Percentiles rank a stretch among this genome's conserved stretches.
Conservation (phyloP, 441 rosid species). For the Syzygium syzygioides region DNA sequence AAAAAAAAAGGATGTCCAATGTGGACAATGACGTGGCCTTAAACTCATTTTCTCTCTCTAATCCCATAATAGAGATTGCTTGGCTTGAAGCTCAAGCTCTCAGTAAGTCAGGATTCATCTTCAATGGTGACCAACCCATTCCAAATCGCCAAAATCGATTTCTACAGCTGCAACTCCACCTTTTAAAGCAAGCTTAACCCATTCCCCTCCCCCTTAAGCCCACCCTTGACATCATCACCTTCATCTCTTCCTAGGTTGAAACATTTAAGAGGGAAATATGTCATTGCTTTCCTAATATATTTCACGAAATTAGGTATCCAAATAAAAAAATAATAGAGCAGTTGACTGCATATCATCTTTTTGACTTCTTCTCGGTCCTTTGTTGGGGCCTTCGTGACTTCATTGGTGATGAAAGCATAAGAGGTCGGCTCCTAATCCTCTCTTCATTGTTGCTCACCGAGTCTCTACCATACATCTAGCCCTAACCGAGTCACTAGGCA, state of each 20-base stretch:
- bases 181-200: neutral
- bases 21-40: neutral
- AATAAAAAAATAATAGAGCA: neutral
- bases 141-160: neutral
- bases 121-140: neutral
- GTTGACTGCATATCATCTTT: neutral
- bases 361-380: neutral
- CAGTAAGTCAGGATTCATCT: neutral
- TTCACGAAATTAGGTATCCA: neutral
- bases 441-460: neutral
- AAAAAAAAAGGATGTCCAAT: neutral
- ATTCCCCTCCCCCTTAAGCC: neutral
- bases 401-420: neutral
- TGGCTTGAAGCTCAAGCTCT: neutral
- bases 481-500: neutral
- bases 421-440: neutral
- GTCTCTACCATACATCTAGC: neutral
- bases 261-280: neutral
- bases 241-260: neutral
- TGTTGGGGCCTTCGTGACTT: neutral
- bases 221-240: neutral
- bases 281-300: neutral
- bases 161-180: neutral
- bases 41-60: neutral
- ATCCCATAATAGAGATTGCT: neutral